phyloP scores from a whole-genome alignment of 768 basidiomycete species.

The Pleurotus tuber-regium region DNA sequence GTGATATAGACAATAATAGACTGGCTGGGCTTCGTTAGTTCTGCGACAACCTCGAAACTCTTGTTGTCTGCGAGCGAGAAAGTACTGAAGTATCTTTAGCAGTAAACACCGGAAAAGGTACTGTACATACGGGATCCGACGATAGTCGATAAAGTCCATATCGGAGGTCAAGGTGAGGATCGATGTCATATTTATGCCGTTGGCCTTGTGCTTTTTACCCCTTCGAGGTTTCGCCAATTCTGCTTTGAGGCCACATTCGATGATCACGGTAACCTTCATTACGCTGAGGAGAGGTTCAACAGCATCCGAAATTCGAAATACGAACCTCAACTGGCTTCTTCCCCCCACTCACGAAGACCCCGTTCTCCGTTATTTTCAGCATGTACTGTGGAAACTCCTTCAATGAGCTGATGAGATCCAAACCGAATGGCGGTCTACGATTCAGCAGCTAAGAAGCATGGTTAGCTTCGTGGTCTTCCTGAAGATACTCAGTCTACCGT shows the following conservation, averaged over 20 bases:
- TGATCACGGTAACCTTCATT: conserved; percentile 34
- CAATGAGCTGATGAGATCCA: conserved; percentile 58
- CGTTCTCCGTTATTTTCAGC: conserved; percentile 48
- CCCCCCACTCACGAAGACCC: conserved; percentile 40
- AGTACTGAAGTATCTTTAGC: conserved; percentile 50
- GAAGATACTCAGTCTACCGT: conserved; percentile 35
- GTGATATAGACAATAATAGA: conserved; percentile 54
- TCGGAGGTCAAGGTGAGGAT: conserved; percentile 79
- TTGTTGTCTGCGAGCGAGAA: conserved; percentile 59
- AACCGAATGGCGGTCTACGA: conserved; percentile 72
- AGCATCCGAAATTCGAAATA: background rate
- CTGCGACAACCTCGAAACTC: conserved; percentile 55
- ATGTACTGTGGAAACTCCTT: conserved; percentile 66
- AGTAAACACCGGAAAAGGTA: background rate
- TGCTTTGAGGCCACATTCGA: conserved; percentile 55
- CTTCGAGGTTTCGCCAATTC: conserved; percentile 21
- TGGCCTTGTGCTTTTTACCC: conserved; percentile 42
- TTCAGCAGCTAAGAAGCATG: conserved; percentile 58
- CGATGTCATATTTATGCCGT: conserved; percentile 58
- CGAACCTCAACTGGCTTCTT: conserved; percentile 50
- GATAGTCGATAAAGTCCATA: conserved; percentile 71
- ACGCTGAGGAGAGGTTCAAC: background rate
- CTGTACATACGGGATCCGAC: conserved; percentile 63
- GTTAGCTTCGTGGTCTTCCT: background rate
- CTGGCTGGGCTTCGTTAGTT: conserved; percentile 77